Conservation (phyloP, 805 yeast genomes). For the Blastobotrys parvus region DNA sequence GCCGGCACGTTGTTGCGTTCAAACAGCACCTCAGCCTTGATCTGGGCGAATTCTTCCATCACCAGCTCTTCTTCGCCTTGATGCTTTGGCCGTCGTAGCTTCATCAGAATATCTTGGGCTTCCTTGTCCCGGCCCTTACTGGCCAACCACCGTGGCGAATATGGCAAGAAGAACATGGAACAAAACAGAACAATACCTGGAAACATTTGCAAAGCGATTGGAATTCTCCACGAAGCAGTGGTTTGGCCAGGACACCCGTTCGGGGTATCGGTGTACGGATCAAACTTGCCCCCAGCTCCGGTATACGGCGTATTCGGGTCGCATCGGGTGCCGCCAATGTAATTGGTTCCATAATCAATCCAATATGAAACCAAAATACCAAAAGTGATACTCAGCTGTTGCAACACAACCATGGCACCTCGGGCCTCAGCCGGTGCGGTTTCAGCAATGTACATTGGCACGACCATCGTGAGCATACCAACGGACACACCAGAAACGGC, state of each 20-base stretch:
- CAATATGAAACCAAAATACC: constrained; percentile 4
- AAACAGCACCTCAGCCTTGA: constrained; percentile 35
- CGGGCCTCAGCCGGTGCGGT: constrained; percentile 28
- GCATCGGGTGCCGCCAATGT: constrained; percentile 5
- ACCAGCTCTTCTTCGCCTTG: constrained; percentile 29
- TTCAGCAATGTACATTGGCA: constrained; percentile 46
- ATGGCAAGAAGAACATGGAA: constrained; percentile 40
- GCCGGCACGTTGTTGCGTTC: constrained; percentile 34
- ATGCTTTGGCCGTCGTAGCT: constrained; percentile 15
- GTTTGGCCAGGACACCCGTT: constrained; percentile 11
- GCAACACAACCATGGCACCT: constrained; percentile 17
- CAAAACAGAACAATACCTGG: constrained; percentile 38
- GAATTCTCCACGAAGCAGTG: constrained; percentile 29
- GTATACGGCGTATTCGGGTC: constrained; percentile 1
- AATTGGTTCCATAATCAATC: constrained; percentile 4
- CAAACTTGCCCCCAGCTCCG: constrained; percentile 1
- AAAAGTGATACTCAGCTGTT: constrained; percentile 4
- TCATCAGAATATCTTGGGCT: constrained; percentile 16
- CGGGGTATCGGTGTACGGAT: constrained; percentile 9
- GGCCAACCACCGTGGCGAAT: constrained; percentile 36
- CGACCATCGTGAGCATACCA: constrained; percentile 43
- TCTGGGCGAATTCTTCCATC: constrained; percentile 35
- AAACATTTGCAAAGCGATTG: constrained; percentile 40
- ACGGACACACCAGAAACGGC: constrained; percentile 44
- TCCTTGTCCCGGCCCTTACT: constrained; percentile 28